A percentile compares a stretch with the other conserved stretches of the same genome.
Evolutionary conservation across 306 rosid genomes (phyloP).

Genomic region (Chamaecrista fasciculata): DNA sequence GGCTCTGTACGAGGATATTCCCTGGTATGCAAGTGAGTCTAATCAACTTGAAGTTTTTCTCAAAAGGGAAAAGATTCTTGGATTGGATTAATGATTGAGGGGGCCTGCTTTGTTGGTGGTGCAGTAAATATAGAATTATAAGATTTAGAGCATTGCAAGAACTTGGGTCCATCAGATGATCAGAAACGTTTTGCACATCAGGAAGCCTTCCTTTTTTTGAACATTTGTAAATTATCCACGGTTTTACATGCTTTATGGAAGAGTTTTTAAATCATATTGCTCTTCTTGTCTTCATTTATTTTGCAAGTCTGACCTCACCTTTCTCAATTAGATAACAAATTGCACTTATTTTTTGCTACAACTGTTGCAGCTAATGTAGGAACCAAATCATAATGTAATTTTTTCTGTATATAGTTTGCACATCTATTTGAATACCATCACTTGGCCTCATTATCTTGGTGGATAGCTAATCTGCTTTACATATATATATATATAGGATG

Average conservation of each 20-base stretch:
- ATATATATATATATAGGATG: background rate
- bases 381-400: background rate
- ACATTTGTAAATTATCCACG: background rate
- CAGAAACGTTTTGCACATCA: slow-evolving; percentile 1
- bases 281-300: slow-evolving; percentile 5
- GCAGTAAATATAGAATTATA: background rate
- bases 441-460: background rate
- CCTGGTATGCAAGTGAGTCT: background rate
- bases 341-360: background rate
- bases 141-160: background rate
- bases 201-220: background rate
- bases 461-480: slow-evolving; percentile 7
- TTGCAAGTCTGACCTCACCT: background rate
- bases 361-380: background rate
- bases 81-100: background rate
- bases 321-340: background rate
- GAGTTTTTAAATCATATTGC: background rate
- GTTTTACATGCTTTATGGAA: background rate
- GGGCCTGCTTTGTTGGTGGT: background rate
- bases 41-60: background rate
- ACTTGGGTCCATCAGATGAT: background rate
- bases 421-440: background rate
- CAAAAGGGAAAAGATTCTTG: background rate
- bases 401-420: background rate
- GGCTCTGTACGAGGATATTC: background rate